Conservation (phyloP, 148 eudicot species). For the Camellia sinensis region DNA sequence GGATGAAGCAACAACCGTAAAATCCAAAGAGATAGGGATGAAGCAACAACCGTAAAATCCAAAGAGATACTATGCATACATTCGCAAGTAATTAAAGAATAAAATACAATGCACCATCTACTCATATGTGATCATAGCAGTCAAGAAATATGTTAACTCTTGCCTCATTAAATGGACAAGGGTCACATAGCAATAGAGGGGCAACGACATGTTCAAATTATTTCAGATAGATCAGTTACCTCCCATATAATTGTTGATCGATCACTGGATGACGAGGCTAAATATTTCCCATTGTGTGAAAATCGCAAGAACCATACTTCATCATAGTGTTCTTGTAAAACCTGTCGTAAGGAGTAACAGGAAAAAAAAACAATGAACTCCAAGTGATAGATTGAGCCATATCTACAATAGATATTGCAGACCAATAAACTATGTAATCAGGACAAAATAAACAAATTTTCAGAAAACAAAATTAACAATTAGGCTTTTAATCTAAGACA, state of each 20-base stretch:
- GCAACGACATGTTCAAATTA: background rate
- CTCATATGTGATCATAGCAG: background rate
- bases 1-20: too few relatives aligned
- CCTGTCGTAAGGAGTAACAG: constrained; percentile 28
- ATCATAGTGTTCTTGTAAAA: constrained; percentile 58
- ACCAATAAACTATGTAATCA: too few relatives aligned
- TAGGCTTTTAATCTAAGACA: too few relatives aligned
- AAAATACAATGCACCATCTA: too few relatives aligned
- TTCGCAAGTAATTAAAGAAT: too few relatives aligned
- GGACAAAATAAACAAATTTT: too few relatives aligned
- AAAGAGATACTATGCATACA: too few relatives aligned
- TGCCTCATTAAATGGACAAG: background rate
- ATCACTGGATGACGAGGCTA: constrained; percentile 84
- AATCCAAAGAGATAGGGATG: too few relatives aligned
- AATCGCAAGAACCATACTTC: constrained; percentile 83
- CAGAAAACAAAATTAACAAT: too few relatives aligned
- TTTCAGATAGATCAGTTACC: constrained; percentile 33
- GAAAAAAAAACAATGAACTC: background rate
- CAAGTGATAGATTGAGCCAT: too few relatives aligned
- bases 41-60: too few relatives aligned
- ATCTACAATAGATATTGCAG: too few relatives aligned
- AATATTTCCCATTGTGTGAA: constrained; percentile 68
- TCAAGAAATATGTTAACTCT: background rate
- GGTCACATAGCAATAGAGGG: background rate
- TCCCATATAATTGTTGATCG: constrained; percentile 77